Base-by-base conservation (phyloP, 2,329 filamentous ascomycete species). In the Trematosphaeria pertusa region DNA sequence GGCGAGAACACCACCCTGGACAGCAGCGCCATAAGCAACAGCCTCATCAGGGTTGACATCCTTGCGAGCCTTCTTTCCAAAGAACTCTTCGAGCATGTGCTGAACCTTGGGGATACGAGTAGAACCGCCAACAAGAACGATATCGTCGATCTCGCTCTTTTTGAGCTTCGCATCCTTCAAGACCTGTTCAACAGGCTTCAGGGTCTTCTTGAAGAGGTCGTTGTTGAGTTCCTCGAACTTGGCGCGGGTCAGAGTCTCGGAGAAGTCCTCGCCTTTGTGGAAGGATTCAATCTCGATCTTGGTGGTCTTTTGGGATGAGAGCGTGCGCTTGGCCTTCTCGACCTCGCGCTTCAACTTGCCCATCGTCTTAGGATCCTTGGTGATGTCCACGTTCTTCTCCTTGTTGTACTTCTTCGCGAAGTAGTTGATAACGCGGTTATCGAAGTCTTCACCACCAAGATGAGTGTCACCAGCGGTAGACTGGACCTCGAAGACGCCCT, bases 141-240 rank as follows among this genome's bases (percentile, higher is more conserved):
- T 97, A 74, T 97, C 94, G 69, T 97, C 87, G 65, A 99, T 85
- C 67, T 97, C 92, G 54, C 78, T 79, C 88, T 97, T 97, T 87
- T 93, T 93, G 68, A 97, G 83, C 83, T 97, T 96, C 74, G 92
- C 91, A 65, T 97, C 94, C 83, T 96, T 96, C 72, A 99, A 85
- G 62, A 97, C 94, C 84, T 97, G 92, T 81, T 97, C 91, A 61
- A 97, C 94, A 48, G 94, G 93, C 86, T 97, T 96, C 61, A 97
- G 85, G 48, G 94, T 97, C 85, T 94, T 96, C 87, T 96, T 96
- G 88, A 97, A 97, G 54, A 97, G 87, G 70, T 97, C 93, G 65
- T 92, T 92, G 88, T 97, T 97, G 67, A 97, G 85, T 80, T 97
- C 93, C 81, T 99, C 94, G 70, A 99, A 97, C 85, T 97, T 97